Conservation (phyloP, 1,284 basidiomycete species). For the Trichosporon ovoides region DNA sequence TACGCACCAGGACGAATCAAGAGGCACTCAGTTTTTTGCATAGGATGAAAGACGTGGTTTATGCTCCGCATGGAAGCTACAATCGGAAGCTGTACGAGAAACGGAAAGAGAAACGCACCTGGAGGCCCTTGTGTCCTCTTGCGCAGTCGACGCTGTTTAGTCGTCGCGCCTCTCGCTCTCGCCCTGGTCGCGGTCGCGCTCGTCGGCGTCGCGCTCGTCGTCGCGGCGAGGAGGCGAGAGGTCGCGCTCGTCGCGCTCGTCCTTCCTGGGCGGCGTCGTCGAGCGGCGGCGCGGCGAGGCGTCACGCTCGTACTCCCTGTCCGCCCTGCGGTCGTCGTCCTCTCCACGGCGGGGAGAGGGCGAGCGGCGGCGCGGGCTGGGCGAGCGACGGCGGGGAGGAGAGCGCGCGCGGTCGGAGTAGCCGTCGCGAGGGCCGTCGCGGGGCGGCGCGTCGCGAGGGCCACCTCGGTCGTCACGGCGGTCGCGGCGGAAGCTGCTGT, state of each 20-base stretch:
- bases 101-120: too few species aligned
- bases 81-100: too few species aligned
- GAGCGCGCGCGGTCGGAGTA: constrained; percentile 11
- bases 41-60: too few species aligned
- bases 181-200: constrained; percentile 8
- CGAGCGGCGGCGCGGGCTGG: constrained; percentile 23
- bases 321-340: constrained; percentile 11
- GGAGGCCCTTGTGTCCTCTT: too few species aligned
- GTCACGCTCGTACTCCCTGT: constrained; percentile 30
- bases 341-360: constrained; percentile 28
- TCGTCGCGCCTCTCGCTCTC: constrained; percentile 22
- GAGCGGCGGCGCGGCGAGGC: constrained; percentile 13
- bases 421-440: too few species aligned
- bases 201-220: constrained; percentile 7
- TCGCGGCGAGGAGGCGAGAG: constrained; percentile 16
- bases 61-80: too few species aligned
- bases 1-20: too few species aligned
- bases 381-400: constrained; percentile 29
- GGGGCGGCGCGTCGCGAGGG: constrained; percentile 14
- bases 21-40: too few species aligned
- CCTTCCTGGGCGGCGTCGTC: constrained; percentile 9
- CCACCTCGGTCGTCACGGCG: constrained; percentile 35
- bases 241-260: constrained; percentile 21
- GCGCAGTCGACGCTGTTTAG: constrained; percentile 2
- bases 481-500: constrained; percentile 34